These are phyloP conservation scores for Dittrichia graveolens DNA, from an alignment of 129 eudicot genomes.

Conservation along the genomic window DNA sequence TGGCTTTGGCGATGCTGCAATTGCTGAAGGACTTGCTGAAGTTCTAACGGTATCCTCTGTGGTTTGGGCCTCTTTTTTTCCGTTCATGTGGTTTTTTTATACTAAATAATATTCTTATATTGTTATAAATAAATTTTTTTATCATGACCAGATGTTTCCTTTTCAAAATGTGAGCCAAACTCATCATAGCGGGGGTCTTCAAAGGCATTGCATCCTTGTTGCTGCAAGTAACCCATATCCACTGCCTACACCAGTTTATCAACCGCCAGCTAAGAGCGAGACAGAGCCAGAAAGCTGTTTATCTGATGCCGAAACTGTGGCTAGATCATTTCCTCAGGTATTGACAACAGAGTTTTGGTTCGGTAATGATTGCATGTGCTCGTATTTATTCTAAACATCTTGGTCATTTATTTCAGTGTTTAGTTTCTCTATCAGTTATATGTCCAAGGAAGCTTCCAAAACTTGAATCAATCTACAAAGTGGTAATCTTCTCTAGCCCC, in stretches of 20 bases:
- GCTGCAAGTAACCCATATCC: conserved; percentile 33
- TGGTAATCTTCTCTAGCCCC: not conserved
- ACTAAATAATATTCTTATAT: not conserved
- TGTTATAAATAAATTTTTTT: too few species aligned
- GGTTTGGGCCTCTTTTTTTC: not conserved
- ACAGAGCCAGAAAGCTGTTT: not conserved
- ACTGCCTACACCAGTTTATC: not conserved
- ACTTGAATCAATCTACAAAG: conserved; percentile 21
- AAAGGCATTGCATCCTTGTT: conserved; percentile 33
- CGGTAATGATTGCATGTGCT: not conserved
- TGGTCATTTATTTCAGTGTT: conserved; percentile 18
- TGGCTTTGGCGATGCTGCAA: conserved; percentile 30
- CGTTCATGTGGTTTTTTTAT: not conserved
- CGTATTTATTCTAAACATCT: not conserved
- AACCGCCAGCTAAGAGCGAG: conserved; percentile 1
- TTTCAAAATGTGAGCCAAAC: conserved; percentile 4
- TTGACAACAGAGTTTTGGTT: not conserved
- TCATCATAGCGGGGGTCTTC: not conserved
- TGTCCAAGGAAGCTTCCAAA: conserved; percentile 30
- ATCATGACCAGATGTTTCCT: conserved; percentile 23
- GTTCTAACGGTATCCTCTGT: conserved; percentile 22
- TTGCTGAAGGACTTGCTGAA: conserved; percentile 29
- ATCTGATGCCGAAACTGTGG: conserved; percentile 16
- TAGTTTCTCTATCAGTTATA: conserved; percentile 29
- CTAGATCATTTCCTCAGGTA: conserved; percentile 22